These are phyloP conservation scores for Tolypocladium endophyticum DNA, from an alignment of 2,329 filamentous ascomycete genomes.

Conservation along the genomic window DNA sequence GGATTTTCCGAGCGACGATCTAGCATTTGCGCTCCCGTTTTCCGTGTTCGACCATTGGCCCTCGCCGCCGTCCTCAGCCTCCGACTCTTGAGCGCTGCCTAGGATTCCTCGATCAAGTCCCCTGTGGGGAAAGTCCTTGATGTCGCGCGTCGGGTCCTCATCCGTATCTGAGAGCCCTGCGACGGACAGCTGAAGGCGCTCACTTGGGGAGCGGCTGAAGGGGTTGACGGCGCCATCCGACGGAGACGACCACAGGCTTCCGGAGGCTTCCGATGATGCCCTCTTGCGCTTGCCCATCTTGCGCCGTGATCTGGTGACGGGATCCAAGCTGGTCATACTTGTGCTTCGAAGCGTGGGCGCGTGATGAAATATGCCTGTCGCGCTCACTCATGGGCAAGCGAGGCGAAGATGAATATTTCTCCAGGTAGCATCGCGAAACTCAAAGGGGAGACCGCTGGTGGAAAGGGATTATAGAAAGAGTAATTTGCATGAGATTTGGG, in stretches of 20 bases:
- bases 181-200: conserved; percentile 40
- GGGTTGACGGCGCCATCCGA: conserved; percentile 37
- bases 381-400: not conserved
- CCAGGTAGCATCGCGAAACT: not conserved
- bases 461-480: too few species aligned
- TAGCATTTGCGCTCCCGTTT: conserved; percentile 13
- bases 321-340: not conserved
- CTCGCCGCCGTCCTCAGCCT: not conserved
- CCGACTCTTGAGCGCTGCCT: not conserved
- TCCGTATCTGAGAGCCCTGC: conserved; percentile 42
- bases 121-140: conserved; percentile 42
- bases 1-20: conserved; percentile 13
- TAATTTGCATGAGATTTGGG: not conserved
- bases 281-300: conserved; percentile 1
- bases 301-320: not conserved
- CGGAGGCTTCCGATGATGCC: not conserved
- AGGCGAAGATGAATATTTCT: too few species aligned
- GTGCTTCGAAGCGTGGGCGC: not conserved
- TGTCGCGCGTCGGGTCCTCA: conserved; percentile 25
- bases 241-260: conserved; percentile 7
- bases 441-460: not conserved
- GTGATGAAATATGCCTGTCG: not conserved
- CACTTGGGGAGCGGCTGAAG: conserved; percentile 40
- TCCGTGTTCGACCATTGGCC: conserved; percentile 29
- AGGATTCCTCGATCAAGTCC: conserved; percentile 7